phyloP scores from a whole-genome alignment of 2,329 filamentous ascomycete genomes.

The Aspergillus sp. region DNA sequence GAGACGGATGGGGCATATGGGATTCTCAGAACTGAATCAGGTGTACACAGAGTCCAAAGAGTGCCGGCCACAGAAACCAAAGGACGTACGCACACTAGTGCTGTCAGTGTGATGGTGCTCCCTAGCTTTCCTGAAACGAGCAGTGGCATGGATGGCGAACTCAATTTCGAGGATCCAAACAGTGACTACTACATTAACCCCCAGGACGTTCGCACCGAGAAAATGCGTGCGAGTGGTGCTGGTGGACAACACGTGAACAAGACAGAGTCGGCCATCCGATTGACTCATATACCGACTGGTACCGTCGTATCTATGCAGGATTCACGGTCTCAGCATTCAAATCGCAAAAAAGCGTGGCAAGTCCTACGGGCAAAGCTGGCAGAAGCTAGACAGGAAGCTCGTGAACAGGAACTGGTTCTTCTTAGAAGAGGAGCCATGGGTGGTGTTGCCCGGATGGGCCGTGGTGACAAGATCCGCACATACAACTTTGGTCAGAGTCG shows the following conservation, averaged over 20 bases:
- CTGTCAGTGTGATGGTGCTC: constrained; percentile 84
- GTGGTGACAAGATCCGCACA: constrained; percentile 88
- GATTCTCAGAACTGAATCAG: constrained; percentile 73
- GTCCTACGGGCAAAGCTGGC: constrained; percentile 75
- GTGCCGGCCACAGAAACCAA: constrained; percentile 86
- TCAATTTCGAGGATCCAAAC: constrained; percentile 69
- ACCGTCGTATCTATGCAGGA: constrained; percentile 90
- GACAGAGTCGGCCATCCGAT: constrained; percentile 86
- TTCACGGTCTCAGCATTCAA: constrained; percentile 78
- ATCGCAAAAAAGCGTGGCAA: constrained; percentile 80
- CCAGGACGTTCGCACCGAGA: constrained; percentile 72
- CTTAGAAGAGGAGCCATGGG: constrained; percentile 72
- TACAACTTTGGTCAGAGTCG: constrained; percentile 76
- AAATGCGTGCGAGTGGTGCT: constrained; percentile 85
- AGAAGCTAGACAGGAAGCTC: constrained; percentile 67
- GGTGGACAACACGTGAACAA: constrained; percentile 98
- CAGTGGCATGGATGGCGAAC: constrained; percentile 43
- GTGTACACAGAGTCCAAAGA: constrained; percentile 90
- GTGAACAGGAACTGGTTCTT: constrained; percentile 69
- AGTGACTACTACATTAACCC: constrained; percentile 88
- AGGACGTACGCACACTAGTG: constrained; percentile 87
- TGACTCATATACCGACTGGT: constrained; percentile 83
- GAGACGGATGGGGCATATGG: constrained; percentile 71
- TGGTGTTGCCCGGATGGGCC: constrained; percentile 67
- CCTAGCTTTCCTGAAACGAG: constrained; percentile 62